phyloP scores from a whole-genome alignment of 225 moss, liverwort and hornwort species.

The Antitrichia curtipendula region DNA sequence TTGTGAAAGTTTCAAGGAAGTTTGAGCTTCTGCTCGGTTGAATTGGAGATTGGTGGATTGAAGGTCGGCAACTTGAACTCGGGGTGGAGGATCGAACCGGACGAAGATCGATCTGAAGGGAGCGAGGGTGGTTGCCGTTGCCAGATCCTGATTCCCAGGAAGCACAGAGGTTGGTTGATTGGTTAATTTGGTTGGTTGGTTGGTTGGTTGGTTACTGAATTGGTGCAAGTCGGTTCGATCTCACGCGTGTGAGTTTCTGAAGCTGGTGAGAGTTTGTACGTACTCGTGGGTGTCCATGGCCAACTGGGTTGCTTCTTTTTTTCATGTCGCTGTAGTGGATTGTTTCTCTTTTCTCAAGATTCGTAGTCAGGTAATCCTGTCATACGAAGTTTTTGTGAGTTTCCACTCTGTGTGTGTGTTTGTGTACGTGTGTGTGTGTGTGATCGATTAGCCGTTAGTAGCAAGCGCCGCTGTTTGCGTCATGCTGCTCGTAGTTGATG shows the following conservation, averaged over 20 bases:
- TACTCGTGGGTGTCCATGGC: not conserved
- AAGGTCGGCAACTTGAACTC: not conserved
- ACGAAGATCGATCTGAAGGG: not conserved
- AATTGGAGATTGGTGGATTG: not conserved
- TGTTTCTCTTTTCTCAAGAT: not conserved
- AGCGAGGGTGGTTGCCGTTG: not conserved
- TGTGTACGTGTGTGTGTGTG: too few species aligned
- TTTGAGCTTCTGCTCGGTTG: not conserved
- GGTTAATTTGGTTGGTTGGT: not conserved
- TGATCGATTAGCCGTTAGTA: not conserved
- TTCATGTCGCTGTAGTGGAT: not conserved
- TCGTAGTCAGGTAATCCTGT: not conserved
- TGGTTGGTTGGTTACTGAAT: not conserved
- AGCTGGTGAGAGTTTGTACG: not conserved
- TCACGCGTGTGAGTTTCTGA: not conserved
- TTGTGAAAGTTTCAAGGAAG: not conserved
- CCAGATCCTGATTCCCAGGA: not conserved
- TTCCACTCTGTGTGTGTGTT: not conserved
- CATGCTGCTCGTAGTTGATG: not conserved
- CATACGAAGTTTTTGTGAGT: not conserved
- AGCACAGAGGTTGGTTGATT: not conserved
- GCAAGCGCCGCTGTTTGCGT: not conserved
- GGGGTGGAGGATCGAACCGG: not conserved
- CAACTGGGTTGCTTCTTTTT: not conserved
- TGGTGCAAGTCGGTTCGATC: not conserved